A percentile compares a stretch with the other conserved stretches of the same genome.
phyloP scores from a whole-genome alignment of 2,329 filamentous ascomycete genomes.

The Fonsecaea monophora region DNA sequence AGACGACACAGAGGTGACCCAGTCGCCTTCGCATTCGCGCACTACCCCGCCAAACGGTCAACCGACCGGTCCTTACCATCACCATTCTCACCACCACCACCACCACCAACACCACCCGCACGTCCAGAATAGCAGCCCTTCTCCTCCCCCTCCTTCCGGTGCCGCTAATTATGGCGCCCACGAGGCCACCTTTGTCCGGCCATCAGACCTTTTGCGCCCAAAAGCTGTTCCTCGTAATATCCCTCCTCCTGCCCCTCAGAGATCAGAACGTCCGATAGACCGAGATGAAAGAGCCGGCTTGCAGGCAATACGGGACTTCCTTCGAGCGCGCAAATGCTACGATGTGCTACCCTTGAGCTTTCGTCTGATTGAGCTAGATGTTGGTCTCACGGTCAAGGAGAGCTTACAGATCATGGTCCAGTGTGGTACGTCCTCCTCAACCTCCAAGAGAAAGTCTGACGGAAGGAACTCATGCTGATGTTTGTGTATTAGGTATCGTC shows the following conservation, averaged over 20 bases:
- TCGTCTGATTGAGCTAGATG: constrained; percentile 94
- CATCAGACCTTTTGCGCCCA: constrained; percentile 56
- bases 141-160: constrained; percentile 22
- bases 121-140: constrained; percentile 34
- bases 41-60: constrained; percentile 23
- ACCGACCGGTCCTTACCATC: constrained; percentile 29
- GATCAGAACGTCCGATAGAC: constrained; percentile 55
- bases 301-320: constrained; percentile 89
- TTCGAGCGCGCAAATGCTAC: constrained; percentile 95
- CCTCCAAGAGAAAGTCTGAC: constrained; percentile 19
- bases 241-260: constrained; percentile 51
- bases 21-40: constrained; percentile 20
- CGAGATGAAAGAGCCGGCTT: constrained; percentile 58
- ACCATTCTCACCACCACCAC: constrained; percentile 27
- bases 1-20: constrained; percentile 36
- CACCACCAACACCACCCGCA: constrained; percentile 19
- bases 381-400: constrained; percentile 93
- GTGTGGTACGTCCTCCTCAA: constrained; percentile 69
- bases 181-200: constrained; percentile 56
- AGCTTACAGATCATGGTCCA: constrained; percentile 93
- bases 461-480: constrained; percentile 17
- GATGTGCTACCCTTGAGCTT: constrained; percentile 96
- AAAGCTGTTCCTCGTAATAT: constrained; percentile 50
- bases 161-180: constrained; percentile 44
- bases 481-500: constrained; percentile 75